phyloP scores from a whole-genome alignment of 441 rosid genomes.

The Aleurites moluccanus region DNA sequence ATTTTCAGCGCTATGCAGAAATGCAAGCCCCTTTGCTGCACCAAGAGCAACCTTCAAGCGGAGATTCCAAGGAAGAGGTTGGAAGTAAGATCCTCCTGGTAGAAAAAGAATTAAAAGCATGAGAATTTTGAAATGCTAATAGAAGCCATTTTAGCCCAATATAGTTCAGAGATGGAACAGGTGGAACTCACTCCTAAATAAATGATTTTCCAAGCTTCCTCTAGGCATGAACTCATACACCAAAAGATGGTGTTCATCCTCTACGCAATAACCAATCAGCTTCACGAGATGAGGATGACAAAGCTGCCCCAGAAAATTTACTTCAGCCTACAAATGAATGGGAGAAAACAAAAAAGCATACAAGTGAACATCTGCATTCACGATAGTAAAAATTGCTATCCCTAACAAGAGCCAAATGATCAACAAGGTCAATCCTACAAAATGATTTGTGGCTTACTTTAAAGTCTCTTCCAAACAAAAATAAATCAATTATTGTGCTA shows the following conservation, averaged over 20 bases:
- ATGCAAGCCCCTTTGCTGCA: conserved; percentile 92
- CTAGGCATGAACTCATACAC: conserved; percentile 93
- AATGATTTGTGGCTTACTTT: neutral
- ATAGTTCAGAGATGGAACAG: neutral
- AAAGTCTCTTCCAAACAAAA: neutral
- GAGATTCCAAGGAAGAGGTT: conserved; percentile 84
- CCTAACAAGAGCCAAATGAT: neutral
- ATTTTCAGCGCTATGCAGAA: conserved; percentile 70
- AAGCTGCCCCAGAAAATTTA: conserved; percentile 81
- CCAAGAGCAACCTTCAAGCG: conserved; percentile 84
- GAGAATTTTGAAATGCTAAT: conserved; percentile 1
- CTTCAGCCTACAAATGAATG: conserved; percentile 61
- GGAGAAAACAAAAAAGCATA: neutral
- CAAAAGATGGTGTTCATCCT: conserved; percentile 83
- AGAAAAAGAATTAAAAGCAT: conserved; percentile 7
- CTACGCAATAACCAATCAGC: conserved; percentile 81
- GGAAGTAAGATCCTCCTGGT: conserved; percentile 86
- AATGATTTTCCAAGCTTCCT: conserved; percentile 93
- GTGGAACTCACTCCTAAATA: conserved; percentile 69
- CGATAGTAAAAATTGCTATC: neutral
- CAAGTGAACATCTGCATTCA: conserved; percentile 9
- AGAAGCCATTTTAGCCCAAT: neutral
- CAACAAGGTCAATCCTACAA: conserved; percentile 6
- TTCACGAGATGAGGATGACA: conserved; percentile 81
- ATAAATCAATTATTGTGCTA: neutral